Evolutionary conservation across 495 filamentous ascomycete species (phyloP), one percentile per base, ranked within the genome.

Genomic region (Darksidea phi): DNA sequence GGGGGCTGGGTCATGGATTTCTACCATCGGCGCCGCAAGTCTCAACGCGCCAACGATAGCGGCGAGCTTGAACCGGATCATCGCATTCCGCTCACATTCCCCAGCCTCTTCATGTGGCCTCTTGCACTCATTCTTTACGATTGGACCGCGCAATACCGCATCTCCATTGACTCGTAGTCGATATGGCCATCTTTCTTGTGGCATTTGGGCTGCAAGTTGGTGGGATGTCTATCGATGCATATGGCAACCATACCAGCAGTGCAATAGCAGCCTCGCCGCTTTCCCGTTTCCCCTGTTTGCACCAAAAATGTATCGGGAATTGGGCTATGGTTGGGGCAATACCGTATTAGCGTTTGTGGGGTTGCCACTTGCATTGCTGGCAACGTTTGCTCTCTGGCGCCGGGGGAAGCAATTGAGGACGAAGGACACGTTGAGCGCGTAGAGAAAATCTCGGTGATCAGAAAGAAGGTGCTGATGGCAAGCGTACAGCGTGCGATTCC

Each of bases 111-210:
- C 51, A 32, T 54, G 61, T 55, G 71, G 8, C 52, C 66, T n/a
- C 5, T 71, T 13, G 73, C 69, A n/a, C 50, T 76, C 24, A 65
- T 77, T 43, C 34, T 68, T 1, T 77, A 73, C 59, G 75, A 74
- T 28, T 77, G 74, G 74, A 67, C 64, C 0, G 67, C 73, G 11
- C 67, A 75, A 23, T 68, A 70, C 43, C 48, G n/a, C n/a, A 65
- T 11, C 58, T 70, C 0, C 72, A 75, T 54, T 77, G 73, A 73
- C 65, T 73, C 36, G 66, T 71, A 1, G 71, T 74, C 6, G 74
- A 75, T 37, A 52, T 75, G 20, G 73, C 70, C 34, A 68, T 69
- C 7, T 37, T 50, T 23, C 42, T 75, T 7, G 57, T 73, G 10
- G 66, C 66, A 10, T 62, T 75, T 52, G 73, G 73, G 0, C 59